Base-by-base conservation (phyloP, 2,329 filamentous ascomycete genomes). In the Paecilomyces formosus region DNA sequence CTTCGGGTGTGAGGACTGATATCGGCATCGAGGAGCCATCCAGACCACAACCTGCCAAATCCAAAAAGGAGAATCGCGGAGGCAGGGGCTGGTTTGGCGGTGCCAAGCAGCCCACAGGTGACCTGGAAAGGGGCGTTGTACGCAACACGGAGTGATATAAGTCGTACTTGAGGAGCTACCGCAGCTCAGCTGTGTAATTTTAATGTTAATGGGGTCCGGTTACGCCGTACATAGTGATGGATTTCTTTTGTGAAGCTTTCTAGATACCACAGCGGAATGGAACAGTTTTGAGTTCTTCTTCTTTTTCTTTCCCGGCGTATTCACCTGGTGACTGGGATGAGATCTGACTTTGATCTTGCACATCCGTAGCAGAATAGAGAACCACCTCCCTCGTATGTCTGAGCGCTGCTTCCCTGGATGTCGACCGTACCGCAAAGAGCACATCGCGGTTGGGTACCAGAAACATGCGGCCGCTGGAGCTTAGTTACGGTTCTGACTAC, bases 401-500 rank as follows among this genome's bases (percentile, higher is more conserved):
- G 78, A 39, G 60, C 61, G n/a, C 62, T 65, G 52, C 61, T 82
- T 78, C 84, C 86, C 51, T 84, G 81, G 61, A 84, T 82, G 66
- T 89, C 86, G 3, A 85, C 85, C 3, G 88, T 84, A 55, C 84
- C 83, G 72, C 91, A 96, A 8, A 93, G 71, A 33, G 82, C 80
- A 67, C 91, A 95, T 54, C 66, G 65, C 24, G 64, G 64, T 13
- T 68, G 70, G 52, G 63, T 69, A 21, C 66, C 68, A 7, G 70
- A 72, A 1, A 62, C 64, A 53, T 65, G 65, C 22, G 76, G 65
- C 0, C 78, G 70, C 53, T 86, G 79, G 49, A 97, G 80, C 74
- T 95, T 96, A 55, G 86, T 87, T n/a, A 89, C 88, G 33, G 93
- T 99, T 62, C 91, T 85, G 4, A 97, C 93, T 9, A 99, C 94